Conservation (phyloP, 208 protist genomes). For the Trypanosomatidae sp. region DNA sequence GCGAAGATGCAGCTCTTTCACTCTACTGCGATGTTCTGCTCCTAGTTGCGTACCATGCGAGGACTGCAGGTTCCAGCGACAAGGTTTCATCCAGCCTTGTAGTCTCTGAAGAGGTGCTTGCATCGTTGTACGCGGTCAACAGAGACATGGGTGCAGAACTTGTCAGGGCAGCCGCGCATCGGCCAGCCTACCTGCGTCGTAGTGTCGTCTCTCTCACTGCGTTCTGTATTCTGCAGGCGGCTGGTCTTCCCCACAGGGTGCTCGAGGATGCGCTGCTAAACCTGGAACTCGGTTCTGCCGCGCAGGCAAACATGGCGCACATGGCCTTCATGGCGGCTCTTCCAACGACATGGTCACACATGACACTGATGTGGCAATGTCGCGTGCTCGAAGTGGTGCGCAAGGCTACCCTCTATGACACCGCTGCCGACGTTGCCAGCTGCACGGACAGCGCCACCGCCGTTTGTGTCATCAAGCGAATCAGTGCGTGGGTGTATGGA, state of each 20-base stretch:
- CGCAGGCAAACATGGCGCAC: conserved; percentile 23
- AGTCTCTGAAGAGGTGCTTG: neutral
- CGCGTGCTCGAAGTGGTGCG: conserved; percentile 32
- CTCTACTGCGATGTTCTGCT: conserved; percentile 31
- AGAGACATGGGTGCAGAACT: conserved; percentile 16
- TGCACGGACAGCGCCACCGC: conserved; percentile 1
- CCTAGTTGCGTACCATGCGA: conserved; percentile 13
- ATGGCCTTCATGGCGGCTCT: conserved; percentile 30
- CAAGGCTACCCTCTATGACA: conserved; percentile 27
- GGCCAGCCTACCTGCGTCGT: conserved; percentile 5
- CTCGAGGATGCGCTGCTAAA: conserved; percentile 12
- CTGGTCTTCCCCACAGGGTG: conserved; percentile 5
- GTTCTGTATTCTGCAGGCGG: conserved; percentile 20
- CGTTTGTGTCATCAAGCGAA: neutral
- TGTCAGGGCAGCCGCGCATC: neutral
- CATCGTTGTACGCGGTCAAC: conserved; percentile 21
- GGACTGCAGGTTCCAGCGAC: neutral
- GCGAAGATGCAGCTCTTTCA: conserved; percentile 7
- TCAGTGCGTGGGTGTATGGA: conserved; percentile 1
- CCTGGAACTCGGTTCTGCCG: conserved; percentile 7
- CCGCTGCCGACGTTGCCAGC: conserved; percentile 15
- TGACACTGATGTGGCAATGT: conserved; percentile 16
- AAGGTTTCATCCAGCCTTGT: neutral
- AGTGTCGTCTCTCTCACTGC: conserved; percentile 18
- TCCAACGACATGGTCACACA: conserved; percentile 1